A percentile compares a stretch with the other conserved stretches of the same genome.
Conservation (phyloP, 1,139 yeast genomes). For the Sugiyamaella pinicola region DNA sequence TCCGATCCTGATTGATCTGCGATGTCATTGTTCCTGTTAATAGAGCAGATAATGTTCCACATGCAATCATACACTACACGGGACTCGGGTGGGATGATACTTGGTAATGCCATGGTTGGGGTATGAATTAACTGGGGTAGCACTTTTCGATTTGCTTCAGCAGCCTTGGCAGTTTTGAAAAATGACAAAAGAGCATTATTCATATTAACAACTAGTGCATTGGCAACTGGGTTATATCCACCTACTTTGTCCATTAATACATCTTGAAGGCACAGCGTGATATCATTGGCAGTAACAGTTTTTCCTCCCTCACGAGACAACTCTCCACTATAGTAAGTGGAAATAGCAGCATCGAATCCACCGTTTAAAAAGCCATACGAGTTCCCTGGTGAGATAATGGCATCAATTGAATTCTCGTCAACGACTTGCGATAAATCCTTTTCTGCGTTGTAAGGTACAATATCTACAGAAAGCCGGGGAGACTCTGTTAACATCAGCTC, state of each 20-base stretch:
- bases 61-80: slow-evolving; percentile 48
- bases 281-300: slow-evolving; percentile 29
- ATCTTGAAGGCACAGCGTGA: slow-evolving; percentile 31
- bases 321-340: slow-evolving; percentile 42
- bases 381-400: slow-evolving; percentile 57
- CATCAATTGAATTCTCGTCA: slow-evolving; percentile 24
- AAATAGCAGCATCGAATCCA: slow-evolving; percentile 52
- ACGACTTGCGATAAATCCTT: slow-evolving; percentile 23
- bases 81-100: slow-evolving; percentile 26
- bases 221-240: slow-evolving; percentile 44
- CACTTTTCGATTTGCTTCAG: neutral
- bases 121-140: slow-evolving; percentile 46
- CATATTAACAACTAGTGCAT: slow-evolving; percentile 38
- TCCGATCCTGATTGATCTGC: neutral
- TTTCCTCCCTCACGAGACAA: neutral
- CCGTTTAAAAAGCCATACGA: slow-evolving; percentile 55
- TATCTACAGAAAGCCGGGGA: slow-evolving; percentile 15
- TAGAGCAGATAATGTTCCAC: slow-evolving; percentile 47
- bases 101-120: slow-evolving; percentile 55
- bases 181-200: slow-evolving; percentile 11
- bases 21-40: slow-evolving; percentile 32
- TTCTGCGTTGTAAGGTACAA: slow-evolving; percentile 21
- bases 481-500: slow-evolving; percentile 3
- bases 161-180: slow-evolving; percentile 7
- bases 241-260: slow-evolving; percentile 27